Conservation (phyloP, 1,284 basidiomycete genomes). For the Cryptococcus sp. region DNA sequence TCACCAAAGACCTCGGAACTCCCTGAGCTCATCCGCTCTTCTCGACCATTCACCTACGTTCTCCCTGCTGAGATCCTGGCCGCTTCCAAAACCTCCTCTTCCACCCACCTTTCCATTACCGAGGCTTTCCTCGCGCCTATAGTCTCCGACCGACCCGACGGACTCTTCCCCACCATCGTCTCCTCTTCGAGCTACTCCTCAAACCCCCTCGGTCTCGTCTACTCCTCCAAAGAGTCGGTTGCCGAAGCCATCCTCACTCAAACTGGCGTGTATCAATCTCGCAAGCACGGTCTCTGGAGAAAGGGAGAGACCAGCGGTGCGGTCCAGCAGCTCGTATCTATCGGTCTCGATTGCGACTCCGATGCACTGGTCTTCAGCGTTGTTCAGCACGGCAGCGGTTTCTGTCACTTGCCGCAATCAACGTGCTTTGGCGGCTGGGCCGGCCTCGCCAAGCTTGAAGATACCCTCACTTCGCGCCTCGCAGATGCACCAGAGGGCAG, state of each 20-base stretch:
- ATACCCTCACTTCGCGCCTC: slow-evolving; percentile 73
- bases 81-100: slow-evolving; percentile 57
- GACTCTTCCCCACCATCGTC: slow-evolving; percentile 89
- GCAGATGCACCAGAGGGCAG: slow-evolving; percentile 80
- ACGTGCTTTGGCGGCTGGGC: slow-evolving; percentile 77
- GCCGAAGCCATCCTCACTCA: slow-evolving; percentile 84
- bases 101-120: slow-evolving; percentile 69
- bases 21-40: slow-evolving; percentile 63
- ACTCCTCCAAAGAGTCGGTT: slow-evolving; percentile 89
- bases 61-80: slow-evolving; percentile 74
- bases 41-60: slow-evolving; percentile 70
- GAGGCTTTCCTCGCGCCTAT: slow-evolving; percentile 83
- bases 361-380: slow-evolving; percentile 93
- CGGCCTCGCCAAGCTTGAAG: slow-evolving; percentile 81
- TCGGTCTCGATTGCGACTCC: slow-evolving; percentile 88
- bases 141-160: slow-evolving; percentile 84
- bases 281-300: slow-evolving; percentile 93
- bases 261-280: slow-evolving; percentile 93
- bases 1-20: slow-evolving; percentile 51
- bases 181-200: slow-evolving; percentile 68
- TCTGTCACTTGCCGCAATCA: slow-evolving; percentile 84
- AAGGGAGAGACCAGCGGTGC: slow-evolving; percentile 97
- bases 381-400: slow-evolving; percentile 84
- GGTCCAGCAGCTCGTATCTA: slow-evolving; percentile 81
- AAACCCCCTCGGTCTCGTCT: slow-evolving; percentile 87